phyloP scores from a whole-genome alignment of 371 early-diverging fungal species.

The Massospora cicadina region DNA sequence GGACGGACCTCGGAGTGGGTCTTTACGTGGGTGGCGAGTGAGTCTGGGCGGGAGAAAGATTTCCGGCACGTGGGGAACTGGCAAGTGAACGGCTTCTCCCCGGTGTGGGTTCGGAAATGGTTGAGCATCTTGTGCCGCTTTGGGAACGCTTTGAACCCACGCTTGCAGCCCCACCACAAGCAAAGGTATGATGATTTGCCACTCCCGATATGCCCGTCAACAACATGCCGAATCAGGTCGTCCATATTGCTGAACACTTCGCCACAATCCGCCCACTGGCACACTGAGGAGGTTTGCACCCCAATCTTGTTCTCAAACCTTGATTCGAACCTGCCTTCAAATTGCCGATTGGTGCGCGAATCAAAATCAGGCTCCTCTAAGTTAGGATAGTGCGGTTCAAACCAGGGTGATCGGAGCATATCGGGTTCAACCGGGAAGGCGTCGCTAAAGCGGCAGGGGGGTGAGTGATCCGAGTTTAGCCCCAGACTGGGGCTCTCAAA shows the following conservation, averaged over 20 bases:
- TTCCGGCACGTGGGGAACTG: conserved; percentile 41
- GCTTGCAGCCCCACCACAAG: conserved; percentile 61
- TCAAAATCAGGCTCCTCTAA: not conserved
- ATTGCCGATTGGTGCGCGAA: not conserved
- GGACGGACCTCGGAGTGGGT: conserved; percentile 64
- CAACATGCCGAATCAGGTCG: conserved; percentile 39
- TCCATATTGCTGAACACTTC: conserved; percentile 23
- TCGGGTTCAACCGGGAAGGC: not conserved
- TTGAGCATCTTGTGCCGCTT: conserved; percentile 82
- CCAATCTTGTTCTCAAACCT: conserved; percentile 14
- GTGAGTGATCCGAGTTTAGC: not conserved
- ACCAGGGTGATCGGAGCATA: conserved; percentile 2
- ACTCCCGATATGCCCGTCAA: conserved; percentile 39
- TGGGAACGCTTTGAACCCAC: conserved; percentile 57
- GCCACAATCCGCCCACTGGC: conserved; percentile 38
- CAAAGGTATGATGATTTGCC: conserved; percentile 60
- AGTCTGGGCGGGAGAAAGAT: conserved; percentile 71
- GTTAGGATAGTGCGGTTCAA: not conserved
- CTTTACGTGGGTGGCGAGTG: conserved; percentile 70
- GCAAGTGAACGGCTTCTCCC: conserved; percentile 51
- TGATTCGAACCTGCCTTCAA: not conserved
- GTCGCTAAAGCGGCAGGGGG: not conserved
- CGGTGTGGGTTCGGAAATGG: conserved; percentile 76
- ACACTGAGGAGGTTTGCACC: conserved; percentile 29
- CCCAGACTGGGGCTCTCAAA: not conserved